phyloP scores from a whole-genome alignment of 768 basidiomycete genomes.

The Leccinum rimulosum region DNA sequence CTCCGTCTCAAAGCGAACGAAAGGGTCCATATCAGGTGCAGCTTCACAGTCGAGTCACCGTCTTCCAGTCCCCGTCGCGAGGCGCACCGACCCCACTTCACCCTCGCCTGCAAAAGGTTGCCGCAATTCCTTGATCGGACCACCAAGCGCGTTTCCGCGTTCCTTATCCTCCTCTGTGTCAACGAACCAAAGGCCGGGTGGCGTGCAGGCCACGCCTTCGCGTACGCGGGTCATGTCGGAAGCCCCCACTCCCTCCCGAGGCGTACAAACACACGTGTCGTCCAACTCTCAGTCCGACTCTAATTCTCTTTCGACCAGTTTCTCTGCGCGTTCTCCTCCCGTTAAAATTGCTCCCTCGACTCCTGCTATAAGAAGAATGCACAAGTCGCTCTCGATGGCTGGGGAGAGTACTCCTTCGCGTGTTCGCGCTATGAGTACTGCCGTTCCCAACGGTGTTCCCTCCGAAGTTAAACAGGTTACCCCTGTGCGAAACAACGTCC shows the following conservation, averaged over 20 bases:
- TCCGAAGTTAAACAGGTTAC: conserved; percentile 14
- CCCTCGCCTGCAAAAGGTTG: conserved; percentile 28
- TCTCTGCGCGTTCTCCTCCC: conserved; percentile 29
- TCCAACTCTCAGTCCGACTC: conserved; percentile 25
- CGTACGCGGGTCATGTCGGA: conserved; percentile 46
- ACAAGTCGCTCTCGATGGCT: conserved; percentile 27
- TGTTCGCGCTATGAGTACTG: conserved; percentile 18
- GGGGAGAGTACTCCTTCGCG: conserved; percentile 13
- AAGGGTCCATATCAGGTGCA: conserved; percentile 38
- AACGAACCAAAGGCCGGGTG: conserved; percentile 12
- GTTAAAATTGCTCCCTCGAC: conserved; percentile 41
- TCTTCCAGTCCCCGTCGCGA: conserved; percentile 37
- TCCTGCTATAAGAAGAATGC: conserved; percentile 31
- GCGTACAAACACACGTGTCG: conserved; percentile 21
- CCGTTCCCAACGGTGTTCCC: conserved; percentile 3
- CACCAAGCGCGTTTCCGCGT: conserved; percentile 28
- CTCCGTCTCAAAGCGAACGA: conserved; percentile 35
- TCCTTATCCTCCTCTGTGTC: conserved; percentile 19
- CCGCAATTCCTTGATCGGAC: conserved; percentile 28
- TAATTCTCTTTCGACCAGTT: conserved; percentile 26
- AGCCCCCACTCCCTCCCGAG: conserved; percentile 30
- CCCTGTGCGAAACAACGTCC: conserved; percentile 11
- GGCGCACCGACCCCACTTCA: conserved; percentile 28
- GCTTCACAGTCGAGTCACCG: conserved; percentile 35
- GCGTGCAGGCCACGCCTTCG: conserved; percentile 36